Evolutionary conservation across 2,329 filamentous ascomycete genomes (phyloP), one percentile per base, ranked within the genome.

Genomic region (Byssoonygena ceratinophila): DNA sequence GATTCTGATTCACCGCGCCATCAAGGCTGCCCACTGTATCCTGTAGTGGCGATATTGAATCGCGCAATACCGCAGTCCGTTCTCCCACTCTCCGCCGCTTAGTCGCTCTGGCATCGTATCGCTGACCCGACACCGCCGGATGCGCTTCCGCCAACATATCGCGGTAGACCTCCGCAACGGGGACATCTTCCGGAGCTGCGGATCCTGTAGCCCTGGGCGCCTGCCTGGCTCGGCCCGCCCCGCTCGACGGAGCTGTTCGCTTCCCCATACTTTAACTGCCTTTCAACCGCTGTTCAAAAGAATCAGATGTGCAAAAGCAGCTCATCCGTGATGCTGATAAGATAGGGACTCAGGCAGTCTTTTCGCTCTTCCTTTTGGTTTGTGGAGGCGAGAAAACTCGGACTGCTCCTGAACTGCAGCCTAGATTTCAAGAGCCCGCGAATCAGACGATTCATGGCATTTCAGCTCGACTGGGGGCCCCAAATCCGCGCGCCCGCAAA

Each of bases 11-110:
- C 44, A 56, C 56, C 34, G 51, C 48, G 29, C 53, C 55, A 18
- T 62, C 55, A 11, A 51, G 29, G 22, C 53, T 56, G 20, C 51
- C 36, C 14, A 16, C 4, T 54, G 27, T 8, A 20, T 45, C 31
- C 29, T 23, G 41, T 11, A 37, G 9, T 12, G 11, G 16, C 25
- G 22, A 9, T 12, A 9, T 7, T 6, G 16, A 5, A 16, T 55
- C 47, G 43, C 31, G 18, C 44, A 48, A 41, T 49, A 34, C 23
- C 18, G 37, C 45, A 12, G 44, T 54, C 22, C 46, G 54, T 43
- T 58, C 54, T 22, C 31, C 63, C 57, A 51, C 63, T 59, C 29
- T 57, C 55, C 27, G 56, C 34, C 51, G 55, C 56, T 49, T 59
- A 14, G 52, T 44, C 20, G 54, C 51, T 12, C 53, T 46, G 39